Evolutionary conservation across 1,139 yeast species (phyloP), one percentile per base, ranked within the genome.

Genomic region (Magnusiomyces fungicola): DNA sequence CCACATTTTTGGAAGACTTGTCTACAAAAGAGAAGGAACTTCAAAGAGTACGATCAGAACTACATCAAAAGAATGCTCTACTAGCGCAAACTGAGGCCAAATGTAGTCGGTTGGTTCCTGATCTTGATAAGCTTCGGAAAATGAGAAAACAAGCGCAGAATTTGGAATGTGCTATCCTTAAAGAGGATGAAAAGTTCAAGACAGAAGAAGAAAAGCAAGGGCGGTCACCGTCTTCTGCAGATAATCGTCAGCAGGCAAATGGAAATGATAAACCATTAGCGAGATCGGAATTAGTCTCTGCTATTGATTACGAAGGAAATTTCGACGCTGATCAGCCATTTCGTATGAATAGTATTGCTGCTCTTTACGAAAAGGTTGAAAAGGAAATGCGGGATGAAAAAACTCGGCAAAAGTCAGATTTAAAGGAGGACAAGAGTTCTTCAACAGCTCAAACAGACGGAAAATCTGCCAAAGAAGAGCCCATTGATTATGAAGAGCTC

Each of bases 301-400:
- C 45, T 25, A 50, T 54, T 12, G 70, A 70, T 54, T 72, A 73
- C 49, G 71, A 72, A 21, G 80, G 77, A 33, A 79, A 78, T 50
- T 83, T 80, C 61, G 92, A 86, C 64, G 90, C 95, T 1, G 96
- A 87, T 65, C 89, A 83, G 60, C 95, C 96, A 21, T 90, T 86
- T 66, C 73, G 85, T 45, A 78, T 85, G 24, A 72, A 75, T 54
- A 14, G 40, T 29, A 36, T 43, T 25, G 27, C 32, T n/a, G 16
- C 40, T 14, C n/a, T 36, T 18, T 23, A 21, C n/a, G 44, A 27
- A 4, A 19, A 16, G 7, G 36, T 19, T 3, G 48, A 14, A 21
- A 43, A 32, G 25, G 45, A 36, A 10, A 16, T 22, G 10, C 12
- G 18, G 21, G 25, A 32, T 14, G 27, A 42, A 29, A 38, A 19